Base-by-base conservation (phyloP, 2,329 filamentous ascomycete species). In the Microdochium paspali region DNA sequence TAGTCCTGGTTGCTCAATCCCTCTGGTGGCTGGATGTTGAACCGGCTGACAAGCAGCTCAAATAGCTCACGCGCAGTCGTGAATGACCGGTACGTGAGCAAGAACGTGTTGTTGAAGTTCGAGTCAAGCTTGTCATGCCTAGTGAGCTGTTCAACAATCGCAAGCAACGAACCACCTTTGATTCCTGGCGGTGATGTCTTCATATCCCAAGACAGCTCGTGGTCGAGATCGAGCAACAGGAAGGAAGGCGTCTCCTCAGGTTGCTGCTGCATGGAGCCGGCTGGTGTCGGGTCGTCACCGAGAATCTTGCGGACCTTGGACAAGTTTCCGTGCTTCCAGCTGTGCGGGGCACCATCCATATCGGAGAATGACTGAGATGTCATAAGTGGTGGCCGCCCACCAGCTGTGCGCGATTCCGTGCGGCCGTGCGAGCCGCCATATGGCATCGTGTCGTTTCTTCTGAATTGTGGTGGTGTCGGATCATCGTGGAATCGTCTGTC, bases 71-170 rank as follows among this genome's bases (percentile, higher is more conserved):
- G 76, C 0, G 91, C 93, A 2, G 84, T 82, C 0, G 93, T 97
- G 61, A 98, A 98, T 0, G 93, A 98, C 52, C 87, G 80, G 64
- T 98, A 98, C 1, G 93, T 98, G 31, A 98, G 79, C 15, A 98
- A 80, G 74, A 98, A 98, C 1, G 93, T 98, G 59, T 91, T 94
- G 71, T 97, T 97, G 70, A 97, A 97, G 52, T 79, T 91, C 3
- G 90, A 89, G 61, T 97, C 93, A 13, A 95, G 78, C 60, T 94
- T 93, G 68, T 98, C 93, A 61, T 98, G 93, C 44, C 93, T 82
- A 15, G 93, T 98, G 42, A 98, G 76, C 61, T 97, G 91, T 65
- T 97, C 93, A 5, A 96, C 93, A 49, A 98, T 72, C 4, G 87
- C 93, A 25, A 88, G 76, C 20, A 98, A 69, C 1, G 91, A 95